Conservation (phyloP, 495 filamentous ascomycete species). For the Pyronema domesticum region DNA sequence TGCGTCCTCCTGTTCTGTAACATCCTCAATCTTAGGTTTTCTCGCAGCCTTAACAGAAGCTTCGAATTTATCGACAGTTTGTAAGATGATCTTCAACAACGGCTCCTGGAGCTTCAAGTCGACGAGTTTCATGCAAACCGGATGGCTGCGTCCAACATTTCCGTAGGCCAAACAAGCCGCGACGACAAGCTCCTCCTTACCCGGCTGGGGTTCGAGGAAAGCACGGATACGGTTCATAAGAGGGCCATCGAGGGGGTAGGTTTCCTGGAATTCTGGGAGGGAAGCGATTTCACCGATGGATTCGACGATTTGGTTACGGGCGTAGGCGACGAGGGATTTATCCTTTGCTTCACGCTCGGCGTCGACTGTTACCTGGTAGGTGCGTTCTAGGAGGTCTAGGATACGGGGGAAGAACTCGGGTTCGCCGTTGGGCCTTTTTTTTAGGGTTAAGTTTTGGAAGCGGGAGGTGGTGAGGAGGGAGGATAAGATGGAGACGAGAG, state of each 20-base stretch:
- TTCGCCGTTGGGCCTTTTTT: background rate
- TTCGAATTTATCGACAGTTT: constrained; percentile 22
- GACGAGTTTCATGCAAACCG: constrained; percentile 40
- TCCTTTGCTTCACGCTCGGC: constrained; percentile 18
- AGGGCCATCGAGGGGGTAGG: constrained; percentile 33
- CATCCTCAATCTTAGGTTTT: background rate
- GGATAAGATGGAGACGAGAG: constrained; percentile 23
- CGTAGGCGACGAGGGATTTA: constrained; percentile 23
- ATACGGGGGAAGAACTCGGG: constrained; percentile 5
- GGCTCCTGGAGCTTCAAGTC: constrained; percentile 36
- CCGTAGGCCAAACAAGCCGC: constrained; percentile 60
- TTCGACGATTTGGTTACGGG: constrained; percentile 28
- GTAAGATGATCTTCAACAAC: constrained; percentile 36
- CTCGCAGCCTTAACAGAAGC: constrained; percentile 15
- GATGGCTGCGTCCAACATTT: constrained; percentile 58
- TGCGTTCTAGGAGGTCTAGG: constrained; percentile 16
- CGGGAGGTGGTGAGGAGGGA: constrained; percentile 12
- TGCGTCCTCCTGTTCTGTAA: background rate
- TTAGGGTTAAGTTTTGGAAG: constrained; percentile 21
- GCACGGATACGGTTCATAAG: constrained; percentile 36
- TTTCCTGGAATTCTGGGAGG: constrained; percentile 23
- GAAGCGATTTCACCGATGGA: constrained; percentile 22
- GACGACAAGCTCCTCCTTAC: constrained; percentile 38
- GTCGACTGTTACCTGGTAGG: constrained; percentile 15
- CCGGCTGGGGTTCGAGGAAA: constrained; percentile 33